Evolutionary conservation across 2,329 filamentous ascomycete species (phyloP).

Genomic region (Colletotrichum coccodes): DNA sequence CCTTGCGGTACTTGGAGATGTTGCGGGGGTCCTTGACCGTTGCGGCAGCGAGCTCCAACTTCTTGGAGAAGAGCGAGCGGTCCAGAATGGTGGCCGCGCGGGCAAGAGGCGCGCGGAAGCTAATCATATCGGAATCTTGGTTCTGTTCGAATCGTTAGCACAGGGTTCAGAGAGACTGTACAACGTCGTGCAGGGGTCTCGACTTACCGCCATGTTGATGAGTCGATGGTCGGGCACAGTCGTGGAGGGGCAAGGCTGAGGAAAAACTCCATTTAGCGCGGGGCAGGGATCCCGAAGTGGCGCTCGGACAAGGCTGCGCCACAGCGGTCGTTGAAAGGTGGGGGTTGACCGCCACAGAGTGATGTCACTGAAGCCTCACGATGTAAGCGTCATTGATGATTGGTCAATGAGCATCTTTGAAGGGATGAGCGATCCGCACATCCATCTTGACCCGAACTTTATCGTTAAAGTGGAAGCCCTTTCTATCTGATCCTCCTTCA

Average conservation of each 20-base stretch:
- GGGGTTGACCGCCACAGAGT: neutral
- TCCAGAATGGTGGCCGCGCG: constrained; percentile 85
- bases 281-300: constrained; percentile 21
- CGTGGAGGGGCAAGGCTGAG: constrained; percentile 40
- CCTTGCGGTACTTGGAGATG: constrained; percentile 76
- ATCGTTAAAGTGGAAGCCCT: no score
- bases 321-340: neutral
- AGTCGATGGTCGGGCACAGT: constrained; percentile 23
- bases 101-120: constrained; percentile 83
- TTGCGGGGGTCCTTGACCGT: constrained; percentile 79
- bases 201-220: constrained; percentile 32
- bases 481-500: neutral
- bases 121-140: constrained; percentile 54
- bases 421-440: neutral
- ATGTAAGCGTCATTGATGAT: constrained; percentile 33
- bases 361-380: constrained; percentile 21
- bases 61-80: constrained; percentile 83
- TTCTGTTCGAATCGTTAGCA: neutral
- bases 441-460: neutral
- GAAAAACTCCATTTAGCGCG: constrained; percentile 36
- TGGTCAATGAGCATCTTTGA: neutral
- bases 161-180: neutral
- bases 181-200: neutral
- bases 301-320: constrained; percentile 14
- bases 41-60: constrained; percentile 80